These are phyloP conservation scores for Prasinococcaceae sp. DNA, from an alignment of 139 green algal genomes.

Conservation along the genomic window DNA sequence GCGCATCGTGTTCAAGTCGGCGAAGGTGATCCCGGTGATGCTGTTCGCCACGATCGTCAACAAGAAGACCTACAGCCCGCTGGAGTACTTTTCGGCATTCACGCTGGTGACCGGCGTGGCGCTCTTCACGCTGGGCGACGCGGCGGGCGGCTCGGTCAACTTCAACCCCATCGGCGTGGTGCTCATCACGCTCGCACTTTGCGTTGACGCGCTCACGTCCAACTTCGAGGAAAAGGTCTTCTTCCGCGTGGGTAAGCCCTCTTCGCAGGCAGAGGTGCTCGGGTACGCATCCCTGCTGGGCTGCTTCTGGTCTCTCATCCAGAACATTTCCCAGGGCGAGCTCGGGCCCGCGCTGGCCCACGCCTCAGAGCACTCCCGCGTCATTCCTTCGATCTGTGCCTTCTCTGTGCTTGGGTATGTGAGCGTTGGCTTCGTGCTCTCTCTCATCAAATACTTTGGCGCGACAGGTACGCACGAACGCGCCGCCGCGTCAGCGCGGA, in stretches of 20 bases:
- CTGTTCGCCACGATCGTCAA: slow-evolving; percentile 28
- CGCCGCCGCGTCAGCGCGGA: too few relatives aligned
- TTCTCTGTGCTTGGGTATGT: slow-evolving; percentile 44
- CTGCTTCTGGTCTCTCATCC: slow-evolving; percentile 20
- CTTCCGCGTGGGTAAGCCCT: slow-evolving; percentile 34
- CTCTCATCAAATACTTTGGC: slow-evolving; percentile 45
- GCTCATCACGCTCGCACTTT: slow-evolving; percentile 36
- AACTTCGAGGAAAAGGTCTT: slow-evolving; percentile 50
- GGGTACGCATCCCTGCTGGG: slow-evolving; percentile 36
- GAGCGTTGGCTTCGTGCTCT: slow-evolving; percentile 39
- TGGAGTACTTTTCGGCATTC: slow-evolving; percentile 13
- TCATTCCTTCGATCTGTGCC: neutral
- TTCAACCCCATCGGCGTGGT: slow-evolving; percentile 30
- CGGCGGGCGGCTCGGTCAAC: too few relatives aligned
- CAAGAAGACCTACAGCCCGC: slow-evolving; percentile 25
- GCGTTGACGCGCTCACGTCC: slow-evolving; percentile 42
- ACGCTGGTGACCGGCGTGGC: slow-evolving; percentile 40
- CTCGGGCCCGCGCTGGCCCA: slow-evolving; percentile 19
- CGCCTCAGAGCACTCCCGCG: slow-evolving; percentile 19
- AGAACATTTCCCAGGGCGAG: slow-evolving; percentile 30
- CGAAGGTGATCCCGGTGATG: slow-evolving; percentile 47
- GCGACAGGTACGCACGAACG: too few relatives aligned
- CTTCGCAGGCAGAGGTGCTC: slow-evolving; percentile 34
- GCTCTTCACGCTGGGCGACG: slow-evolving; percentile 40
- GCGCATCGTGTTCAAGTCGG: slow-evolving; percentile 45